Conservation (phyloP, 148 eudicot species). For the Agrostemma githago region DNA sequence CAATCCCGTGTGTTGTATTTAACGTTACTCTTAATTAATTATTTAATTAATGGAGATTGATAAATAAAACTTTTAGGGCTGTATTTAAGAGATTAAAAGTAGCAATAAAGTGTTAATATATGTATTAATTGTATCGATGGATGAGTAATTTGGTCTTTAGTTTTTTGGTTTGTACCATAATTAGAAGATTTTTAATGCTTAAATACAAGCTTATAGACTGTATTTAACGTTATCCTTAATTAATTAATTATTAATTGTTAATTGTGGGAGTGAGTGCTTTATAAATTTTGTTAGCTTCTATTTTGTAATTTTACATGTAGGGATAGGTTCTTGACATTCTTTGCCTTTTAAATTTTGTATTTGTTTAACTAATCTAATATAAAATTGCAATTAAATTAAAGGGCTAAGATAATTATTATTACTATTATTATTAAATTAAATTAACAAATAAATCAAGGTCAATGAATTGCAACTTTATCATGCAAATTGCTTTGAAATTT, state of each 20-base stretch:
- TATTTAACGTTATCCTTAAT: background rate
- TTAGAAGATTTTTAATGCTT: too few species aligned
- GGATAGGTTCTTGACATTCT: slow-evolving; percentile 24
- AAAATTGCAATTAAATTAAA: too few species aligned
- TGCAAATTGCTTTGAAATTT: background rate
- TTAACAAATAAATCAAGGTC: background rate
- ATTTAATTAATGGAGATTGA: background rate
- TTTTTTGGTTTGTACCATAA: too few species aligned
- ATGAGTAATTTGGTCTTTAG: too few species aligned
- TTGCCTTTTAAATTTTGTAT: background rate
- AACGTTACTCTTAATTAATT: background rate
- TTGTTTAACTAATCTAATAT: background rate
- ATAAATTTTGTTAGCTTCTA: slow-evolving; percentile 30
- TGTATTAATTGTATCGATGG: too few species aligned
- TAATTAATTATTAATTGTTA: slow-evolving; percentile 21
- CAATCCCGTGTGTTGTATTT: too few species aligned
- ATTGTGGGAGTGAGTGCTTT: slow-evolving; percentile 30
- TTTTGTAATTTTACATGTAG: slow-evolving; percentile 28
- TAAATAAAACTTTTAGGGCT: too few species aligned
- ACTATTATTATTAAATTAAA: background rate
- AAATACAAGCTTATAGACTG: too few species aligned
- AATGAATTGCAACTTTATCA: background rate
- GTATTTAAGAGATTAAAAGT: too few species aligned
- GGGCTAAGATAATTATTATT: background rate
- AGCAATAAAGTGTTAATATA: too few species aligned